phyloP scores from a whole-genome alignment of 805 yeast species.

The Lachancea waltii region DNA sequence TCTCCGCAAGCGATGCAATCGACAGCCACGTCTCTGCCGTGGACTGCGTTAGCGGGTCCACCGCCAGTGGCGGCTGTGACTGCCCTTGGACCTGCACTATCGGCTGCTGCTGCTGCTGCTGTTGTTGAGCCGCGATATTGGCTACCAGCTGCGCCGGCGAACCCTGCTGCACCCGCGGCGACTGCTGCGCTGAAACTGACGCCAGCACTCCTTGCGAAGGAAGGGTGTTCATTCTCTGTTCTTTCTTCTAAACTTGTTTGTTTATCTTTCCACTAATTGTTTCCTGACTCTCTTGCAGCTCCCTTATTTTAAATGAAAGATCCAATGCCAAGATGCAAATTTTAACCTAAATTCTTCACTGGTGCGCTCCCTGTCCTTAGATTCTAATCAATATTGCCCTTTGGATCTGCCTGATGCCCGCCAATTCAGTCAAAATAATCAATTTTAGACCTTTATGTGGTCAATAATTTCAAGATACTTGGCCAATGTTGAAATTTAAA shows the following conservation, averaged over 20 bases:
- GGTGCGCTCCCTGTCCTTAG: background rate
- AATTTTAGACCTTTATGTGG: background rate
- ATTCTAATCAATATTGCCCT: background rate
- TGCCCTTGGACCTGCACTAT: conserved; percentile 8
- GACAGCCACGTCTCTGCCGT: conserved; percentile 85
- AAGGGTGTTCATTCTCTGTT: conserved; percentile 3
- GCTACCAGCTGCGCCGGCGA: conserved; percentile 6
- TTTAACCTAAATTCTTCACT: background rate
- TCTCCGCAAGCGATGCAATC: conserved; percentile 82
- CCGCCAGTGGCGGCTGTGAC: conserved; percentile 25
- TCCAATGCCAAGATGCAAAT: background rate
- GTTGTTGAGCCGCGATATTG: conserved; percentile 3
- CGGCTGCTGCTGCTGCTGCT: conserved; percentile 5
- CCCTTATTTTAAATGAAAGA: background rate
- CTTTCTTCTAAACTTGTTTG: background rate
- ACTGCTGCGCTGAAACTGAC: conserved; percentile 1
- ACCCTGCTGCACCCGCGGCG: conserved; percentile 11
- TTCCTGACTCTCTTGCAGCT: background rate
- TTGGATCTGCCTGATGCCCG: background rate
- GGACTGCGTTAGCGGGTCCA: conserved; percentile 40
- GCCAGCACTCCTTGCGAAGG: conserved; percentile 8
- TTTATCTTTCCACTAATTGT: background rate
- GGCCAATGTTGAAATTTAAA: background rate
- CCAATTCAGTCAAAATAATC: background rate
- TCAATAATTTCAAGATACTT: background rate